These are phyloP conservation scores for Saccharomycopsis hybrid DNA, from an alignment of 1,139 yeast genomes.

Conservation along the genomic window DNA sequence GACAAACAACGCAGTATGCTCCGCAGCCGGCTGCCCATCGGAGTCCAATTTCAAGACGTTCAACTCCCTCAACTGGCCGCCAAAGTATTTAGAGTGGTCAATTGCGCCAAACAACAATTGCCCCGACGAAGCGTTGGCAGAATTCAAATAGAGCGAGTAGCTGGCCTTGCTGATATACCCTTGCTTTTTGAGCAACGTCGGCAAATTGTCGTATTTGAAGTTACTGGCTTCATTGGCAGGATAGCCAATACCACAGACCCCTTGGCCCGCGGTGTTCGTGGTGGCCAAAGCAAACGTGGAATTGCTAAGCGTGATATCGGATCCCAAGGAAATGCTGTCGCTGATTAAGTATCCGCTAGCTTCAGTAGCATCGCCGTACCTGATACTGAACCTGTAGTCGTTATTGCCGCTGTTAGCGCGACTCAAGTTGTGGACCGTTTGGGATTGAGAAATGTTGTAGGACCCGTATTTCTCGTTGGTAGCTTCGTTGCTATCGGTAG, in stretches of 20 bases:
- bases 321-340: conserved; percentile 25
- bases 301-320: conserved; percentile 14
- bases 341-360: conserved; percentile 19
- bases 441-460: background rate
- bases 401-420: too few species aligned
- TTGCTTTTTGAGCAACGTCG: conserved; percentile 42
- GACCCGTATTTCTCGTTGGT: conserved; percentile 29
- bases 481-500: conserved; percentile 33
- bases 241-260: conserved; percentile 24
- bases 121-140: conserved; percentile 35
- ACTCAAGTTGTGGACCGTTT: too few species aligned
- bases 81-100: conserved; percentile 46
- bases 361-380: conserved; percentile 20
- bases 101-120: conserved; percentile 52
- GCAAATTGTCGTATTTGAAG: conserved; percentile 45
- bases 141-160: conserved; percentile 48
- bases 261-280: conserved; percentile 19
- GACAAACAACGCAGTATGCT: background rate
- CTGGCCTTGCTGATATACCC: conserved; percentile 46
- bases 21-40: conserved; percentile 28
- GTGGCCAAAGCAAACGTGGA: conserved; percentile 22
- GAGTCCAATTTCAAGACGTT: conserved; percentile 25
- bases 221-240: conserved; percentile 37
- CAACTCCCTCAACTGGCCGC: conserved; percentile 34
- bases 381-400: conserved; percentile 18